Base-by-base conservation (phyloP, 2,329 filamentous ascomycete genomes). In the Pseudocercospora pini-densiflorae region DNA sequence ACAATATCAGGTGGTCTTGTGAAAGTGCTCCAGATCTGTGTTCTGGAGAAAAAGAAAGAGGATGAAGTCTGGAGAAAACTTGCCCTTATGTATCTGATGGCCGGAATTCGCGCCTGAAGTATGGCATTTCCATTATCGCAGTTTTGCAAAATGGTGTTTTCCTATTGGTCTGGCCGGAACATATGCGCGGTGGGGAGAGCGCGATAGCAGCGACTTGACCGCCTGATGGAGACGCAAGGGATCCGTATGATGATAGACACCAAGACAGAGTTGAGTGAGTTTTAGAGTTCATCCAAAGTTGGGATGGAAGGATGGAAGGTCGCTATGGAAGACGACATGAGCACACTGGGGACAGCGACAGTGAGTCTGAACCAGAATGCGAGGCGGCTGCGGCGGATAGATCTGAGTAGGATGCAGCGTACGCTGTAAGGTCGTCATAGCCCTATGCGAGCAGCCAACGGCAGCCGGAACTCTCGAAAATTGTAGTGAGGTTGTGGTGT, bases 81-180 rank as follows among this genome's bases (percentile, higher is more conserved):
- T 61, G 60, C 36, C 61, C 59, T 63, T 71, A 69, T 70, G 61
- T 73, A 68, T 61, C 24, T 49, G 24, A 63, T 62, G 73, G 72
- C 72, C 72, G 72, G 70, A 67, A 69, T 64, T 59, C 19, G 45
- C 51, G 59, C 61, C 63, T 43, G 51, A 58, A 58, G 40, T 58
- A 21, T 49, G 55, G 23, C 53, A 58, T 63, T 58, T 58, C 53
- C 31, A 64, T 66, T 60, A 63, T 63, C 65, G 60, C 33, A 65
- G 40, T 59, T 63, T 60, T 57, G 23, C 40, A 59, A 47, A 57
- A 60, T 51, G 55, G 49, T 33, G 45, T 59, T 61, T 10, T 67
- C 49, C 61, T 36, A 71, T 70, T 71, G 64, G 72, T 59, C 68
- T 71, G 70, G 71, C 72, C 71, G 68, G 71, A 71, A 72, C 58